Evolutionary conservation across 2,329 filamentous ascomycete species (phyloP).

Genomic region (Fusarium devonianum): DNA sequence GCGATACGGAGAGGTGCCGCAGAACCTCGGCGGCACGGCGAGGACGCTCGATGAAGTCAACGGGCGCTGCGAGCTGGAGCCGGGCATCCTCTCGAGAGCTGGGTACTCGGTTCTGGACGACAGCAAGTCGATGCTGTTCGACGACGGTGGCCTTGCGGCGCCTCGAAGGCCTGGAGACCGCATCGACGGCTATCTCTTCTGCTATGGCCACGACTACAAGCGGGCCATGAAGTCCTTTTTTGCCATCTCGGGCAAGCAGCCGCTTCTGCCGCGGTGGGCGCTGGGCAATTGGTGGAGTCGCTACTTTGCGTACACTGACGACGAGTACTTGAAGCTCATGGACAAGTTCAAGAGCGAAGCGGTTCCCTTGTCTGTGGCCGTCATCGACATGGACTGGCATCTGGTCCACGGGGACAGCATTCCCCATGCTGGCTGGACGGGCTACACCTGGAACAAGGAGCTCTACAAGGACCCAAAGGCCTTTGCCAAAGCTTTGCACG

Average conservation of each 20-base stretch:
- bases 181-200: constrained; percentile 66
- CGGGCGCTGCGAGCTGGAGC: constrained; percentile 57
- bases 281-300: constrained; percentile 73
- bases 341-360: constrained; percentile 59
- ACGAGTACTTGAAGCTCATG: constrained; percentile 65
- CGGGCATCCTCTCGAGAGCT: constrained; percentile 58
- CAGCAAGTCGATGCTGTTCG: constrained; percentile 63
- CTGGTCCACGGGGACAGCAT: constrained; percentile 56
- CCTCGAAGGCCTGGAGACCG: constrained; percentile 55
- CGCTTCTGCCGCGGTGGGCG: constrained; percentile 62
- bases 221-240: constrained; percentile 63
- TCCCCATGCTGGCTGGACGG: constrained; percentile 54
- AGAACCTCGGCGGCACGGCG: constrained; percentile 56
- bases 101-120: constrained; percentile 64
- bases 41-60: constrained; percentile 63
- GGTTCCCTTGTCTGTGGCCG: constrained; percentile 65
- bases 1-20: constrained; percentile 55
- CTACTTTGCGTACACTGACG: constrained; percentile 64
- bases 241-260: constrained; percentile 62
- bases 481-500: constrained; percentile 60
- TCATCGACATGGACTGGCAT: constrained; percentile 74
- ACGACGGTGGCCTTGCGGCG: constrained; percentile 59
- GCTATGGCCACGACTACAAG: constrained; percentile 64
- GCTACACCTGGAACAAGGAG: constrained; percentile 68
- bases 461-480: constrained; percentile 57